Percentiles rank a stretch among this genome's conserved stretches.
phyloP scores from a whole-genome alignment of 768 basidiomycete species.

The Lactarius vividus region DNA sequence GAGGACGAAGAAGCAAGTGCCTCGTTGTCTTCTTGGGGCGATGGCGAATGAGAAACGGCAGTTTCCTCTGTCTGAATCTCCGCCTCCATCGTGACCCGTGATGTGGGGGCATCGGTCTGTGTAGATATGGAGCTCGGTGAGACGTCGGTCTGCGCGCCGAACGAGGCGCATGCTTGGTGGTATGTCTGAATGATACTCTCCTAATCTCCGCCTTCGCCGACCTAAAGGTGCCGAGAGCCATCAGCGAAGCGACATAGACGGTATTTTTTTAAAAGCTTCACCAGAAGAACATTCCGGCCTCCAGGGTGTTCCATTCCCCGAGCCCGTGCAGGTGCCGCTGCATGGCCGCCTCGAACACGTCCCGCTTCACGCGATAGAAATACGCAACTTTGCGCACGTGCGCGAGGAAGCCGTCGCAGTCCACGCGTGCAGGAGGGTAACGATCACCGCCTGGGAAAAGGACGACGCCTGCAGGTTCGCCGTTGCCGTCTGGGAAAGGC shows the following conservation, averaged over 20 bases:
- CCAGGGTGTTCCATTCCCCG: slow-evolving; percentile 70
- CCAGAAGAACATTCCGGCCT: slow-evolving; percentile 92
- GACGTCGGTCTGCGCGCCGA: slow-evolving; percentile 51
- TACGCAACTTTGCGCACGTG: slow-evolving; percentile 66
- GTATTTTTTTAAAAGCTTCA: slow-evolving; percentile 35
- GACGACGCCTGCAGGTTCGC: slow-evolving; percentile 66
- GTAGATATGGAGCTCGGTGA: slow-evolving; percentile 25
- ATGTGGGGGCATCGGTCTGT: slow-evolving; percentile 30
- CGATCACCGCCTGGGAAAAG: slow-evolving; percentile 60
- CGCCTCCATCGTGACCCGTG: slow-evolving; percentile 44
- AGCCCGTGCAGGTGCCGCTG: slow-evolving; percentile 70
- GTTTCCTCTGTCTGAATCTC: slow-evolving; percentile 64
- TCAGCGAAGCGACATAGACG: not conserved
- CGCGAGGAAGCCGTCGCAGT: slow-evolving; percentile 65
- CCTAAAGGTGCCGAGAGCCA: slow-evolving; percentile 38
- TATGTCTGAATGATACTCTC: slow-evolving; percentile 58
- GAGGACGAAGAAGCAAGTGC: slow-evolving; percentile 71
- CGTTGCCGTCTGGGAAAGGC: slow-evolving; percentile 49
- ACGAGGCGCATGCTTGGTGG: slow-evolving; percentile 38
- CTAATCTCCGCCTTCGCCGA: slow-evolving; percentile 57
- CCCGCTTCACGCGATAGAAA: slow-evolving; percentile 71
- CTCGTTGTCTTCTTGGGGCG: slow-evolving; percentile 47
- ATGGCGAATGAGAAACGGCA: slow-evolving; percentile 44
- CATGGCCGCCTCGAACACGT: slow-evolving; percentile 76
- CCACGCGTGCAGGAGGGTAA: slow-evolving; percentile 63